A percentile compares a stretch with the other conserved stretches of the same genome.
phyloP scores from a whole-genome alignment of 371 early-diverging fungal species.

The Blakeslea trispora region DNA sequence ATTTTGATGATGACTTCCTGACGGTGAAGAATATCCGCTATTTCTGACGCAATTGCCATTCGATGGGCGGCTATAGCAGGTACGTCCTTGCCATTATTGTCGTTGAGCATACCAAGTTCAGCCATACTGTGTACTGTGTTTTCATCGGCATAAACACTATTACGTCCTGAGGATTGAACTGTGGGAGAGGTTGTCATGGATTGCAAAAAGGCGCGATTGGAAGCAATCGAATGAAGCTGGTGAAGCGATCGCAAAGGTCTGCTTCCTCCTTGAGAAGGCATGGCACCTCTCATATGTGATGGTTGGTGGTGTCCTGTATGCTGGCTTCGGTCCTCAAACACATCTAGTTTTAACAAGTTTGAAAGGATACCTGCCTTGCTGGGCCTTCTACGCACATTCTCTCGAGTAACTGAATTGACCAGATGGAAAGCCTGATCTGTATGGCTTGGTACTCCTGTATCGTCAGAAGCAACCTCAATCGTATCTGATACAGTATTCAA shows the following conservation, averaged over 20 bases:
- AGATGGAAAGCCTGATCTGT: conserved; percentile 34
- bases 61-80: conserved; percentile 27
- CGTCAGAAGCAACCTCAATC: background rate
- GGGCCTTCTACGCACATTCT: conserved; percentile 19
- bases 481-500: background rate
- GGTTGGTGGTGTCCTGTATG: conserved; percentile 1
- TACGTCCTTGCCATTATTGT: conserved; percentile 10
- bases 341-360: conserved; percentile 46
- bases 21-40: conserved; percentile 60
- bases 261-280: too few relatives aligned
- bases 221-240: conserved; percentile 21
- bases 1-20: conserved; percentile 72
- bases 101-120: conserved; percentile 21
- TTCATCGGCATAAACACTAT: conserved; percentile 29
- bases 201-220: conserved; percentile 23
- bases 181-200: conserved; percentile 23
- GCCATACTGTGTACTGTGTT: conserved; percentile 17
- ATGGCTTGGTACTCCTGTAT: conserved; percentile 14
- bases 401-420: conserved; percentile 28
- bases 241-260: conserved; percentile 15
- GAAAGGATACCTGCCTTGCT: conserved; percentile 50
- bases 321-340: conserved; percentile 21
- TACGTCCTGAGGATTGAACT: conserved; percentile 13
- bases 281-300: background rate
- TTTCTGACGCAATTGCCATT: conserved; percentile 35